Conservation (phyloP, 1,284 basidiomycete genomes). For the Ganoderma leucocontextum region DNA sequence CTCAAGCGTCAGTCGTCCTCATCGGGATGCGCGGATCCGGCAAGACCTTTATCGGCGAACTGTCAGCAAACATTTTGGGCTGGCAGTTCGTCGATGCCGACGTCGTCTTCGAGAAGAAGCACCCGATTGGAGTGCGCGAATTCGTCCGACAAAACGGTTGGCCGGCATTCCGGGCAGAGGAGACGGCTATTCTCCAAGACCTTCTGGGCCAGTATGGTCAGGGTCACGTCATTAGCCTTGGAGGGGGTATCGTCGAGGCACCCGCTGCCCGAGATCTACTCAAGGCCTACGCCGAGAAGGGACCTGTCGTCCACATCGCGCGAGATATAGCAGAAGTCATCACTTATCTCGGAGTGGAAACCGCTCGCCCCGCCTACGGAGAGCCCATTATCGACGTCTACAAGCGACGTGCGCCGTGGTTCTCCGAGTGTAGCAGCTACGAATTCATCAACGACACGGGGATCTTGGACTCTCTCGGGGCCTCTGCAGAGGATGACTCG, state of each 20-base stretch:
- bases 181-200: constrained; percentile 65
- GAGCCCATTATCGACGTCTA: constrained; percentile 88
- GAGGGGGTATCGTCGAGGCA: constrained; percentile 95
- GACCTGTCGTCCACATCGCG: constrained; percentile 77
- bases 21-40: constrained; percentile 98
- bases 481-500: constrained; percentile 16
- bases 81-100: constrained; percentile 93
- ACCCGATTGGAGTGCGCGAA: constrained; percentile 71
- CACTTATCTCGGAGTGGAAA: constrained; percentile 82
- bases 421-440: constrained; percentile 84
- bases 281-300: constrained; percentile 68
- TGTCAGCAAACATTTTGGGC: constrained; percentile 78
- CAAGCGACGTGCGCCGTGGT: constrained; percentile 88
- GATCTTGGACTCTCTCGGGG: constrained; percentile 32
- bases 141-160: constrained; percentile 85
- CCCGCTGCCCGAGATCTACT: constrained; percentile 77
- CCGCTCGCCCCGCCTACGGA: constrained; percentile 85
- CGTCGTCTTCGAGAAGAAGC: constrained; percentile 74
- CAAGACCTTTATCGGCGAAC: constrained; percentile 89
- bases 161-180: constrained; percentile 77
- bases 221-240: constrained; percentile 88
- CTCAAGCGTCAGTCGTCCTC: constrained; percentile 79
- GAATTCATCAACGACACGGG: constrained; percentile 86
- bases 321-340: constrained; percentile 78
- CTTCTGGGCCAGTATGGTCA: constrained; percentile 65